Conservation (phyloP, 2,329 filamentous ascomycete species). For the Pseudogymnoascus verrucosus region DNA sequence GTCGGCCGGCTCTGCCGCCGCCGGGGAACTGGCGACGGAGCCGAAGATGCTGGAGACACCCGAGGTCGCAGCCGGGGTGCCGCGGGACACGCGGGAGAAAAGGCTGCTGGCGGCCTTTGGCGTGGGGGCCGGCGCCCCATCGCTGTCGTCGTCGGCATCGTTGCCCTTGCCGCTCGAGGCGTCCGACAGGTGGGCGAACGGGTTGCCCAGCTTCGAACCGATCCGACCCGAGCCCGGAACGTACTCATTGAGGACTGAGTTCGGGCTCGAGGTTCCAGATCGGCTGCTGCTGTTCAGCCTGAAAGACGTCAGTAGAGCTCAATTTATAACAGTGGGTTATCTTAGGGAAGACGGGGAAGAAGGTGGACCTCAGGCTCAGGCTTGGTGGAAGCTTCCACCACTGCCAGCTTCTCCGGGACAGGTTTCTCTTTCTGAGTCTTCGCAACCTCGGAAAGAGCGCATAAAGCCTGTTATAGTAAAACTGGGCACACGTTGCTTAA, state of each 20-base stretch:
- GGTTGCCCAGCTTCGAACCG: slow-evolving; percentile 33
- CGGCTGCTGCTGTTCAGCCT: slow-evolving; percentile 3
- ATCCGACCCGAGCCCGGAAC: slow-evolving; percentile 14
- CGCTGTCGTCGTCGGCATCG: slow-evolving; percentile 28
- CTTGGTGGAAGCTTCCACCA: neutral
- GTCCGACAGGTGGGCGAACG: slow-evolving; percentile 54
- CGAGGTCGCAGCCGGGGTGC: slow-evolving; percentile 15
- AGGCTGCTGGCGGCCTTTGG: slow-evolving; percentile 1
- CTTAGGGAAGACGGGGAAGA: neutral
- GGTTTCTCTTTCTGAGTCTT: neutral
- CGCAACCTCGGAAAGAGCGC: neutral
- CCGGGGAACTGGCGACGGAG: slow-evolving; percentile 30
- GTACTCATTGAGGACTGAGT: slow-evolving; percentile 22
- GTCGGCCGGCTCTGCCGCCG: slow-evolving; percentile 26
- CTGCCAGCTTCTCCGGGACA: neutral
- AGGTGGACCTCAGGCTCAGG: neutral
- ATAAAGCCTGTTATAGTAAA: neutral
- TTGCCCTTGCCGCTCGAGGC: slow-evolving; percentile 43
- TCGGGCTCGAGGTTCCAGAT: slow-evolving; percentile 3
- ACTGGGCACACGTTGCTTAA: neutral
- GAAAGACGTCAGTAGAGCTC: neutral
- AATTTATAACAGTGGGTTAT: neutral
- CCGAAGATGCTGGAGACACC: slow-evolving; percentile 18
- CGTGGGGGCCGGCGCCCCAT: neutral
- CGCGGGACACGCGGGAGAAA: neutral